phyloP scores from a whole-genome alignment of 768 basidiomycete species.

The Rhodotorula kratochvilovae region DNA sequence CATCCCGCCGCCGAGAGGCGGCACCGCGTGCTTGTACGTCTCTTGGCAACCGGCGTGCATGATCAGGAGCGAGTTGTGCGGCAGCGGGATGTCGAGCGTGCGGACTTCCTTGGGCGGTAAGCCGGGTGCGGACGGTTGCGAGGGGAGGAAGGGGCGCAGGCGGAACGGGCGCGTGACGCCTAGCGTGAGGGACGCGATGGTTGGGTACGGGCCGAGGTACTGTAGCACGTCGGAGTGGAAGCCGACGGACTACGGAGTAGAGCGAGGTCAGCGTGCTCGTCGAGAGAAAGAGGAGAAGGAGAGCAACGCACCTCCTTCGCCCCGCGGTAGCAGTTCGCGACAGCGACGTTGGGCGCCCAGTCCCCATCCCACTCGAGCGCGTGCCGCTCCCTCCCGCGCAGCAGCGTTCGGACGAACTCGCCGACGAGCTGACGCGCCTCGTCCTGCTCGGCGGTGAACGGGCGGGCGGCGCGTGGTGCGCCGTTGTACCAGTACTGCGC shows the following conservation, averaged over 20 bases:
- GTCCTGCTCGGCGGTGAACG: constrained; percentile 33
- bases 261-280: neutral
- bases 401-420: constrained; percentile 30
- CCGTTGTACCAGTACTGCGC: constrained; percentile 42
- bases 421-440: constrained; percentile 34
- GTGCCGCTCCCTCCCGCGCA: constrained; percentile 16
- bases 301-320: constrained; percentile 21
- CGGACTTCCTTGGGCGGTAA: constrained; percentile 3
- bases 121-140: neutral
- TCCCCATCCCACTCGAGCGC: constrained; percentile 32
- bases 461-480: constrained; percentile 10
- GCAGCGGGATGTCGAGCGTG: constrained; percentile 40
- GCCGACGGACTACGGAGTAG: constrained; percentile 29
- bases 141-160: constrained; percentile 32
- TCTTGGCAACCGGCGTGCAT: constrained; percentile 44
- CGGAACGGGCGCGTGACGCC: constrained; percentile 42
- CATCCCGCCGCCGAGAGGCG: constrained; percentile 33
- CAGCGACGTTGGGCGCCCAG: constrained; percentile 43
- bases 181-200: constrained; percentile 43
- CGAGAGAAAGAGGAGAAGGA: neutral
- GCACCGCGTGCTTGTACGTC: constrained; percentile 41
- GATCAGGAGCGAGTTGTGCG: constrained; percentile 43
- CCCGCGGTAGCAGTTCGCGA: constrained; percentile 42
- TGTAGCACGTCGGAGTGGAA: constrained; percentile 41
- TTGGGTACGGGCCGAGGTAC: constrained; percentile 42